Percentiles rank a stretch among this genome's conserved stretches.
phyloP scores from a whole-genome alignment of 352 stramenopile species.

The Peronospora destructor region DNA sequence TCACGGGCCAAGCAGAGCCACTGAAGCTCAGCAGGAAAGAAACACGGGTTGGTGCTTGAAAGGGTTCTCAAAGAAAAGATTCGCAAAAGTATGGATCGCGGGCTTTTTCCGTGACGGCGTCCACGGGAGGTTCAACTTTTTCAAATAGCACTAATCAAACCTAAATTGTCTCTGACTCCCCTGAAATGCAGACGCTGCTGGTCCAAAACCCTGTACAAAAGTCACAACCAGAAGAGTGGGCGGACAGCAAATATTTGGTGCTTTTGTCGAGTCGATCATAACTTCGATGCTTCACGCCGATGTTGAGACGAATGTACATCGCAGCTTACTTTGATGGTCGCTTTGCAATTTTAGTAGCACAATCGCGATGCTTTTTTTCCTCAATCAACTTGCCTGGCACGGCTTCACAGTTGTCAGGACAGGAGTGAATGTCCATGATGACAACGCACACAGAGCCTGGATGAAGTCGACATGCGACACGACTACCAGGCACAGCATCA shows the following conservation, averaged over 20 bases:
- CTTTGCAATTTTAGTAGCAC: too few species aligned
- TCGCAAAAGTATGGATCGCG: too few species aligned
- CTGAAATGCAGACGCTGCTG: slow-evolving; percentile 65
- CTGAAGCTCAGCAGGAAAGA: too few species aligned
- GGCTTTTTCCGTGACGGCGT: not conserved
- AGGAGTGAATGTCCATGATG: slow-evolving; percentile 27
- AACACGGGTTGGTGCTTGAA: too few species aligned
- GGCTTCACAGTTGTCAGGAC: slow-evolving; percentile 38
- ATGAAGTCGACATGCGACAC: slow-evolving; percentile 66
- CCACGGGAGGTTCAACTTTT: slow-evolving; percentile 7
- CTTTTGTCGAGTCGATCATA: not conserved
- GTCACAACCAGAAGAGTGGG: slow-evolving; percentile 11
- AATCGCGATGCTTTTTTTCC: not conserved
- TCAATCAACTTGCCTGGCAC: slow-evolving; percentile 10
- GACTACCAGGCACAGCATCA: slow-evolving; percentile 48
- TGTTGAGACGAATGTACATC: too few species aligned
- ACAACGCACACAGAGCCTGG: slow-evolving; percentile 40
- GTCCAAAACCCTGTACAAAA: slow-evolving; percentile 40
- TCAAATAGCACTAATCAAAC: slow-evolving; percentile 44
- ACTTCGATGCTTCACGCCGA: not conserved
- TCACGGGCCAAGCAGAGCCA: too few species aligned
- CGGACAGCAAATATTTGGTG: slow-evolving; percentile 7
- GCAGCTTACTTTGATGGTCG: not conserved
- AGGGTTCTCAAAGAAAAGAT: too few species aligned
- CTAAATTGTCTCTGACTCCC: slow-evolving; percentile 56